Evolutionary conservation across 768 basidiomycete species (phyloP), one percentile per base, ranked within the genome.

Genomic region (Pisolithus microcarpus): DNA sequence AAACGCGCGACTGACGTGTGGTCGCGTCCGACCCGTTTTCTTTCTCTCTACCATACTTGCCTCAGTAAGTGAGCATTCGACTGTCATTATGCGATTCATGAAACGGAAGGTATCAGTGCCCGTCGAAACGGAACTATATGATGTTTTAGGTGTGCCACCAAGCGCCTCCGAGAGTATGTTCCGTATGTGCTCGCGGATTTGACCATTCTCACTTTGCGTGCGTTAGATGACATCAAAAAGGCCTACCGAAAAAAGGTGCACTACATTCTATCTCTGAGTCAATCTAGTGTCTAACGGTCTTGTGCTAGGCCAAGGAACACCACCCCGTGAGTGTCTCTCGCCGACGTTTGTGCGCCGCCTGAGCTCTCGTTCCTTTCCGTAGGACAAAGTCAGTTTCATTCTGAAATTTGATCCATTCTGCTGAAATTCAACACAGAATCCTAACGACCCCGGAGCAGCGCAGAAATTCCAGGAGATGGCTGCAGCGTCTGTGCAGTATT

Each of bases 221-320:
- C 16, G 45, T 34, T 56, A 86, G 89, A 75, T 57, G 91, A 97
- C 56, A 91, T 97, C 60, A 94, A 93, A 70, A 90, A 88, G 63
- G 93, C 93, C 15, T 97, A 97, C 65, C 85, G 87, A 65, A 87
- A 81, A 72, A 94, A 93, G 82, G 91, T 90, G 71, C 58, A 60
- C 65, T 31, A 30, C 50, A 34, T 34, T 43, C 50, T 55, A 48
- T 38, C 47, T 53, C 16, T 43, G 23, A 13, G 23, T 26, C 18
- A 31, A 24, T 38, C 10, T 9, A 19, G 57, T 39, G 56, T 50
- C 52, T 66, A 34, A 64, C 26, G 28, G 13, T 13, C n/a, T 30
- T 53, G 49, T 52, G 48, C 4, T 60, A 92, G 87, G 91, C 91
- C 30, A 91, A 85, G 63, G 81, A 89, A 62, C 85, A 89, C 56